Evolutionary conservation across 2,329 filamentous ascomycete genomes (phyloP), one percentile per base, ranked within the genome.

Genomic region (Falciphora oryzae): DNA sequence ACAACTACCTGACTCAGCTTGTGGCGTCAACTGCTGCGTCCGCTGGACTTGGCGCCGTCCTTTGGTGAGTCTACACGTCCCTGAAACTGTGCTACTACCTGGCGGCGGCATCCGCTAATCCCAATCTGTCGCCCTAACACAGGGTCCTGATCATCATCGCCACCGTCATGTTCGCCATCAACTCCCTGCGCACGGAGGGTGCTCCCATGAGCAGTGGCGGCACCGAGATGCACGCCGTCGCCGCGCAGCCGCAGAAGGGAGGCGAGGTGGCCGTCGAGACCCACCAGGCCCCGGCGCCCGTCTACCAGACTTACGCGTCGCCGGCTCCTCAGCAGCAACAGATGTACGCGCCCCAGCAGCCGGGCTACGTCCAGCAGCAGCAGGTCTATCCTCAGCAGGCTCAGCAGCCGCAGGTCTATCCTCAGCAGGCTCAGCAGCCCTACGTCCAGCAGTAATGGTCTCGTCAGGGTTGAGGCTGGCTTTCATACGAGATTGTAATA

Each of bases 121-220:
- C 6, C 13, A 22, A 11, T 13, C 22, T 59, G 14, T 18, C 22
- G 5, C 14, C 58, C 1, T 7, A 13, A 35, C 22, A 60, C 29
- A 60, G 58, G 58, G 58, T 60, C 29, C 58, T 60, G 27, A 16
- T 60, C 28, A 35, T 60, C 29, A 25, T 60, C 58, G 31, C 28
- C 58, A 60, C 58, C 58, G 58, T 60, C 58, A 60, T 60, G 58
- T 60, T 60, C 58, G 31, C 58, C 16, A 28, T 60, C 61, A 22
- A n/a, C 44, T 62, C 27, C 14, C 44, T 62, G 38, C 38, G 44
- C 38, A 62, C 50, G 1, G 61, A 56, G 44, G 61, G 61, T 18
- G 61, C 50, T 25, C n/a, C 61, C 10, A 62, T 62, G 58, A 60
- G 27, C 58, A 22, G 14, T 5, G 58, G 58, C 58, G 58, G 28